Percentiles rank a stretch among this genome's conserved stretches.
Evolutionary conservation across 73 alveolate species (phyloP).

Genomic region (Effrenium voratum): DNA sequence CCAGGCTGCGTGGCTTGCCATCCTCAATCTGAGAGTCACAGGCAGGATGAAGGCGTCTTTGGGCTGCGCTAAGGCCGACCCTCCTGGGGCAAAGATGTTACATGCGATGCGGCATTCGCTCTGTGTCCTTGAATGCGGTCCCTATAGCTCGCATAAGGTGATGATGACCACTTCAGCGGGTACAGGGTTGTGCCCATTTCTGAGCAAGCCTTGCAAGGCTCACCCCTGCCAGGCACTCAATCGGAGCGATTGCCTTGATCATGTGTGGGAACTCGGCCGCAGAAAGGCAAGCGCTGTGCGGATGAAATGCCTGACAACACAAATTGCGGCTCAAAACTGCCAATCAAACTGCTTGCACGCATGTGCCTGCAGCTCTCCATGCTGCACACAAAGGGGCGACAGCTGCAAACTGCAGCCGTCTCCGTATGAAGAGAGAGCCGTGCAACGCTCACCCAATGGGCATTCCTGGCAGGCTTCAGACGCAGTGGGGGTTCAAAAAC

Average conservation of each 20-base stretch:
- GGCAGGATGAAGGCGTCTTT: conserved; percentile 75
- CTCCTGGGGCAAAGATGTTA: not conserved
- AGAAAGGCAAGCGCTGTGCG: conserved; percentile 32
- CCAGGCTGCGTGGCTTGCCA: not conserved
- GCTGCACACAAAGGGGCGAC: conserved; percentile 36
- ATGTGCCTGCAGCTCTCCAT: conserved; percentile 83
- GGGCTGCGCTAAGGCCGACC: not conserved
- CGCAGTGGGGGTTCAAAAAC: not conserved
- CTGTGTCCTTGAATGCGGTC: not conserved
- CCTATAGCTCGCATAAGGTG: conserved; percentile 6
- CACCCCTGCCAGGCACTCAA: not conserved
- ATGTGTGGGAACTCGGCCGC: conserved; percentile 45
- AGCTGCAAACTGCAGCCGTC: conserved; percentile 45
- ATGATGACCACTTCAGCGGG: conserved; percentile 49
- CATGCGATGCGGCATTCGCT: not conserved
- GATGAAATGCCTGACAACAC: conserved; percentile 58
- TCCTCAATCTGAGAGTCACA: conserved; percentile 63
- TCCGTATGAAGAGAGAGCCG: not conserved
- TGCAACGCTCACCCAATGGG: conserved; percentile 48
- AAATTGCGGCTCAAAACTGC: not conserved
- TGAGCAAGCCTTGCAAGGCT: conserved; percentile 56
- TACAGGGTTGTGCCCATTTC: conserved; percentile 90
- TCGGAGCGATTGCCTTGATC: conserved; percentile 29
- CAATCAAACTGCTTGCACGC: not conserved
- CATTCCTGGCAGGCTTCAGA: conserved; percentile 8